Percentiles rank a stretch among this genome's conserved stretches.
Conservation (phyloP, 371 early-diverging fungal genomes). For the Apophysomyces sp. region DNA sequence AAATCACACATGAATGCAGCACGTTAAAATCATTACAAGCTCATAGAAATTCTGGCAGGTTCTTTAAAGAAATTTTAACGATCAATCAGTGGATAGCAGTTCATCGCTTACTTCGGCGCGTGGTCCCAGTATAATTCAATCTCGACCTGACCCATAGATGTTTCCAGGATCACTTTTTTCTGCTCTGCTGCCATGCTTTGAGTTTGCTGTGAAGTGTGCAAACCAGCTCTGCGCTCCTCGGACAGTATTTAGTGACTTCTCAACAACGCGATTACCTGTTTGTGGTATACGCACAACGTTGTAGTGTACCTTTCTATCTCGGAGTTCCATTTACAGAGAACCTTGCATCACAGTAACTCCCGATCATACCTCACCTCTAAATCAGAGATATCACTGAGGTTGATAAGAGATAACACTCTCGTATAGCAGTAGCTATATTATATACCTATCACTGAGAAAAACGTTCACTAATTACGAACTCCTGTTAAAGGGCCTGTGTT, state of each 20-base stretch:
- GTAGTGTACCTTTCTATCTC: too few species aligned
- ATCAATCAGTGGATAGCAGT: not conserved
- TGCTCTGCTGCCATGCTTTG: slow-evolving; percentile 14
- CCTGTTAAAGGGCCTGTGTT: too few species aligned
- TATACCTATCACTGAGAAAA: too few species aligned
- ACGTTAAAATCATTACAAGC: slow-evolving; percentile 40
- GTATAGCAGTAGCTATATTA: too few species aligned
- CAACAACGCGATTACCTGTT: too few species aligned
- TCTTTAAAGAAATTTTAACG: slow-evolving; percentile 14
- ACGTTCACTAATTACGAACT: too few species aligned
- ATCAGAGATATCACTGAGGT: too few species aligned
- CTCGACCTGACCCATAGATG: slow-evolving; percentile 66
- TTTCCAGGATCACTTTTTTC: slow-evolving; percentile 55
- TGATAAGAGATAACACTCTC: too few species aligned
- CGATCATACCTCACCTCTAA: too few species aligned
- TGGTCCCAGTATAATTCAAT: slow-evolving; percentile 74
- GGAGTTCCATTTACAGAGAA: too few species aligned
- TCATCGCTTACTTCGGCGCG: slow-evolving; percentile 55
- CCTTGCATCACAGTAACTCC: too few species aligned
- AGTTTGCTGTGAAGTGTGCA: not conserved
- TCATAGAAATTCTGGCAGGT: slow-evolving; percentile 81
- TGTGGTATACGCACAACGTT: too few species aligned
- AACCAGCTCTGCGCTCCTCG: not conserved
- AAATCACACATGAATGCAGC: not conserved
- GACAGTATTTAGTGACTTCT: not conserved